Percentiles rank a stretch among this genome's conserved stretches.
Evolutionary conservation across 2,329 filamentous ascomycete species (phyloP).

Genomic region (Pseudocercospora fijiensis): DNA sequence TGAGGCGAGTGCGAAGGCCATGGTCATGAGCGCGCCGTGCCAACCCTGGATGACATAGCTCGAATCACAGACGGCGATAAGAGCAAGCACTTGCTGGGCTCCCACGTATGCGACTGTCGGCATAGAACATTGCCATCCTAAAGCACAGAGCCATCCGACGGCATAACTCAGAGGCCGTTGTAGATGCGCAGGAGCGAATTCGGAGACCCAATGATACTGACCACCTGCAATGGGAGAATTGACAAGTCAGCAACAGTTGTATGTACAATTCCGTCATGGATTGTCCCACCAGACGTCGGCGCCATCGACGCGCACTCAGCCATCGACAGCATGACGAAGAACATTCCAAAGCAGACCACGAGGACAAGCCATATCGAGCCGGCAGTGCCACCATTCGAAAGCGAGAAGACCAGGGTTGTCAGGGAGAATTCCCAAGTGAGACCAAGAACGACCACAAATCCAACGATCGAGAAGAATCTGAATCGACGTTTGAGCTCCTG

Average conservation of each 20-base stretch:
- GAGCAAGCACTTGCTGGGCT: conserved; percentile 33
- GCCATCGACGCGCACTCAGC: conserved; percentile 56
- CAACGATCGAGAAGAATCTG: conserved; percentile 33
- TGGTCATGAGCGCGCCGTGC: conserved; percentile 29
- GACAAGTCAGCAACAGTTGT: conserved; percentile 34
- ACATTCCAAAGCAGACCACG: conserved; percentile 27
- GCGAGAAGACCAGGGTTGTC: conserved; percentile 27
- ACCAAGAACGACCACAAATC: conserved; percentile 33
- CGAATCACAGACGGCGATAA: conserved; percentile 30
- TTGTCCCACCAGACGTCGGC: conserved; percentile 57
- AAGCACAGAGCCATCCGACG: conserved; percentile 42
- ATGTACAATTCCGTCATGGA: conserved; percentile 37
- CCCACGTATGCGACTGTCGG: conserved; percentile 32
- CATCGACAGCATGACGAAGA: conserved; percentile 43
- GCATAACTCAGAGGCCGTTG: conserved; percentile 58
- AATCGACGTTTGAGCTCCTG: conserved; percentile 33
- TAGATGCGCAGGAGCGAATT: conserved; percentile 50
- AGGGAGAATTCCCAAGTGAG: conserved; percentile 32
- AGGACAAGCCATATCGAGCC: conserved; percentile 53
- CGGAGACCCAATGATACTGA: conserved; percentile 46
- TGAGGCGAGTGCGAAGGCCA: conserved; percentile 27
- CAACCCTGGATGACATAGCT: conserved; percentile 29
- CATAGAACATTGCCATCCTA: conserved; percentile 37
- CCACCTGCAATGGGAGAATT: not conserved
- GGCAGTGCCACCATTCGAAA: conserved; percentile 52